Evolutionary conservation across 805 yeast genomes (phyloP), one percentile per base, ranked within the genome.

Genomic region (Spathaspora arborariae): DNA sequence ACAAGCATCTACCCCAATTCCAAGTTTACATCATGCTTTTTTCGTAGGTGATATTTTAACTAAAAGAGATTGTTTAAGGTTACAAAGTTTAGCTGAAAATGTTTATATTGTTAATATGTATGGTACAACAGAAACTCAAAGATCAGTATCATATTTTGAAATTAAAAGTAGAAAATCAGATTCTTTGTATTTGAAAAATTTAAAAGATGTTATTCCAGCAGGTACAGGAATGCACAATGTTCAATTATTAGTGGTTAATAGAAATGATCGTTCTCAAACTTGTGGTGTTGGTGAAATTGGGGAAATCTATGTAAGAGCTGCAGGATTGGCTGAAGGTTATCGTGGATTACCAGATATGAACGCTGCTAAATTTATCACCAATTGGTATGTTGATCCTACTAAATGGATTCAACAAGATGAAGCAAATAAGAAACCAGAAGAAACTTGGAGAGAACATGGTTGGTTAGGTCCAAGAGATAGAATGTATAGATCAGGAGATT

Each of bases 201-300:
- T 88, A 70, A 94, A 95, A 67, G 98, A 94, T 58, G 85, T 89
- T 46, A 90, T 94, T 85, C 98, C 99, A 46, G 99, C 99, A 15
- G 99, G 99, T 52, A 84, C 81, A 57, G 99, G 99, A 65, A 94
- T 94, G 99, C 67, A 78, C 49, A 91, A 94, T 60, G 99, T 94
- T 36, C 99, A 94, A 65, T 72, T 94, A 48, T 75, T 95, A 47
- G 96, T 94, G 50, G 97, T 94, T 36, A 94, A 95, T 73, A 78
- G 98, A 63, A 75, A 87, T 58, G 96, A 92, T 58, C 79, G 86
- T 49, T 78, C 88, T 16, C 95, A 89, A 68, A 81, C 94, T 6
- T 94, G 99, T 74, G 99, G 97, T 67, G 90, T 94, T 53, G 99
- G 99, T 55, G 99, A 94, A 68, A 94, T 94, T 50, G 99, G 99